Evolutionary conservation across 768 basidiomycete species (phyloP), one percentile per base, ranked within the genome.

Genomic region (Lactifluus volemus): DNA sequence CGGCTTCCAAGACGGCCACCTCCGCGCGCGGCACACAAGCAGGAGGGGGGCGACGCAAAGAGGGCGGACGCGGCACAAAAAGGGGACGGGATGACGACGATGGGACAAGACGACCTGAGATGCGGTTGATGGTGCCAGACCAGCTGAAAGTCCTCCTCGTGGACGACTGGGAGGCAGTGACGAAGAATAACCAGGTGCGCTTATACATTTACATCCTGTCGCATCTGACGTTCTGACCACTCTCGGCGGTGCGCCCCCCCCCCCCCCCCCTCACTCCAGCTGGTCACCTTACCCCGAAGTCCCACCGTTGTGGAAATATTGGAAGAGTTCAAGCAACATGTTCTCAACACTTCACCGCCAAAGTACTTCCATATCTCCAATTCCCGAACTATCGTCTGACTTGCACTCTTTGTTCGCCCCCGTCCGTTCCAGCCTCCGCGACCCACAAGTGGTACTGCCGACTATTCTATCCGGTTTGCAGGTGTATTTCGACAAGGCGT

Each of bases 151-250:
- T 85, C 34, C 79, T 88, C 50, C 79, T 99, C 41, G 94, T 98
- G 2, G 94, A 98, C 69, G 97, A 98, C 67, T 99, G 97, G 97
- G 96, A 98, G 73, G 84, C 86, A 5, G 85, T 98, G 42, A 98
- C 97, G 55, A 98, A 97, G 77, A 90, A 94, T 70, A 84, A 85
- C 67, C 89, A 93, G 82, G 96, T 88, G 60, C 30, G 73, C 25
- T 63, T 21, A 11, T 29, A 25, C 21, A n/a, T 5, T 41, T 3
- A 15, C 32, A 36, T 19, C 15, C 34, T 32, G 19, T 30, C 44
- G 11, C 5, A 29, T 52, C 45, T 30, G 19, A n/a, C 17, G 17
- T 21, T 48, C 39, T 53, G 15, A 32, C 8, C 44, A 47, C 15
- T 42, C 44, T 41, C 54, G 17, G 21, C 34, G 19, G 21, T 15